Evolutionary conservation across 208 protist genomes (phyloP).

Genomic region (Trypanosoma congolense): DNA sequence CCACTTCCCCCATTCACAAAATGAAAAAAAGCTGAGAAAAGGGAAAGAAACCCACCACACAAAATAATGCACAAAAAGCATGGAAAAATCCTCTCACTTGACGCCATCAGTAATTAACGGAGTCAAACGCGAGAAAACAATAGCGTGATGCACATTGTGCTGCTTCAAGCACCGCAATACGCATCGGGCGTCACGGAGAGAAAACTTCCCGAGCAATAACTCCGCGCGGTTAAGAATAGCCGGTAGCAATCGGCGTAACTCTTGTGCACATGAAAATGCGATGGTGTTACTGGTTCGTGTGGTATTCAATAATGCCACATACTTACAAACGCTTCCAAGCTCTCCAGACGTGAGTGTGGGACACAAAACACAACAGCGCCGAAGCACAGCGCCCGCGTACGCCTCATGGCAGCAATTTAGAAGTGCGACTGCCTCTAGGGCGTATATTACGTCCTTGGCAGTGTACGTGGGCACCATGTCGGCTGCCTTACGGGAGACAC

Average conservation of each 20-base stretch:
- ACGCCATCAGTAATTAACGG: conserved; percentile 30
- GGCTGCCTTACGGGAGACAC: conserved; percentile 45
- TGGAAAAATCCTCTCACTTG: conserved; percentile 5
- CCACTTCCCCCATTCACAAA: too few species aligned
- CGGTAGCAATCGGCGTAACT: conserved; percentile 60
- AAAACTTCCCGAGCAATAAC: conserved; percentile 58
- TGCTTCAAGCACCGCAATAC: conserved; percentile 71
- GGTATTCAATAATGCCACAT: conserved; percentile 54
- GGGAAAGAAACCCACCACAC: too few species aligned
- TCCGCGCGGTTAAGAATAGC: conserved; percentile 55
- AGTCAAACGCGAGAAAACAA: conserved; percentile 76
- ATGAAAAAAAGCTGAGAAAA: too few species aligned
- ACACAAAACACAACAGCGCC: conserved; percentile 34
- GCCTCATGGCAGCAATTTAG: conserved; percentile 41
- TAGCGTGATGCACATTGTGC: conserved; percentile 69
- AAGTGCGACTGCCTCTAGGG: conserved; percentile 52
- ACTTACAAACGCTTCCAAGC: conserved; percentile 71
- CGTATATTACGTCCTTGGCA: conserved; percentile 62
- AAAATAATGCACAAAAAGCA: too few species aligned
- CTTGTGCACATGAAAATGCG: conserved; percentile 35
- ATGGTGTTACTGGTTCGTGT: conserved; percentile 32
- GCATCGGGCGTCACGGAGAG: conserved; percentile 58
- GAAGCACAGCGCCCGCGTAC: conserved; percentile 49
- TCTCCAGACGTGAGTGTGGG: conserved; percentile 35
- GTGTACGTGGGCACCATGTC: conserved; percentile 45